phyloP scores from a whole-genome alignment of 768 basidiomycete species.

The Kwoniella sp. region DNA sequence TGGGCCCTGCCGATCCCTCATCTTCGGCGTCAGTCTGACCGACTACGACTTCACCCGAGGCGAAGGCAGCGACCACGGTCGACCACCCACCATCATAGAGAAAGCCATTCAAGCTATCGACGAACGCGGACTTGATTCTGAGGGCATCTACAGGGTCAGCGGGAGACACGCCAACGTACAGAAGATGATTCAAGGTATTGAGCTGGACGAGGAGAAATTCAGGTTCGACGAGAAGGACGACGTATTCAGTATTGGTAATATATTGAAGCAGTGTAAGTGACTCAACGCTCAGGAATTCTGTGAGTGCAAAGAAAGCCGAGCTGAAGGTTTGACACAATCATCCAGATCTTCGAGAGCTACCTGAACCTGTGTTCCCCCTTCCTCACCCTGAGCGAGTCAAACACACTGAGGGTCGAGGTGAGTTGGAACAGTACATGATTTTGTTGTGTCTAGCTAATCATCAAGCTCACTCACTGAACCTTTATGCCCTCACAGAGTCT shows the following conservation, averaged over 20 bases:
- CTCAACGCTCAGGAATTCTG: no score
- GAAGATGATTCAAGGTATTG: conserved; percentile 79
- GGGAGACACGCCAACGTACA: conserved; percentile 76
- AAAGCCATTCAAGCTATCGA: conserved; percentile 84
- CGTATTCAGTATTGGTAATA: conserved; percentile 76
- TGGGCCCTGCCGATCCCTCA: conserved; percentile 82
- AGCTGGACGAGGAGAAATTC: conserved; percentile 77
- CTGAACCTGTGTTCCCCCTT: conserved; percentile 85
- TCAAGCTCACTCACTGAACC: neutral
- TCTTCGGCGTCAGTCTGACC: conserved; percentile 83
- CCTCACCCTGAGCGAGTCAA: conserved; percentile 78
- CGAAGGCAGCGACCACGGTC: conserved; percentile 65
- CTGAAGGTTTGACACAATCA: no score
- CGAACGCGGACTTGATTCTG: conserved; percentile 61
- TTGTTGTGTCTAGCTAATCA: neutral
- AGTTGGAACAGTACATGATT: conserved; percentile 16
- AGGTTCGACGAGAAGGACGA: conserved; percentile 75
- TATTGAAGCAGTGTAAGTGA: conserved; percentile 65
- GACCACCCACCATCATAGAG: conserved; percentile 71
- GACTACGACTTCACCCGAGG: conserved; percentile 85
- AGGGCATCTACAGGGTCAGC: conserved; percentile 55
- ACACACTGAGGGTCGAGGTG: conserved; percentile 76
- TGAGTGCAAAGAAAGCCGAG: neutral
- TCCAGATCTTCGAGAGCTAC: conserved; percentile 74
- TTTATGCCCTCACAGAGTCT: conserved; percentile 61